Evolutionary conservation across 208 protist species (phyloP), one percentile per base, ranked within the genome.

Genomic region (Leishmania martiniquensis): DNA sequence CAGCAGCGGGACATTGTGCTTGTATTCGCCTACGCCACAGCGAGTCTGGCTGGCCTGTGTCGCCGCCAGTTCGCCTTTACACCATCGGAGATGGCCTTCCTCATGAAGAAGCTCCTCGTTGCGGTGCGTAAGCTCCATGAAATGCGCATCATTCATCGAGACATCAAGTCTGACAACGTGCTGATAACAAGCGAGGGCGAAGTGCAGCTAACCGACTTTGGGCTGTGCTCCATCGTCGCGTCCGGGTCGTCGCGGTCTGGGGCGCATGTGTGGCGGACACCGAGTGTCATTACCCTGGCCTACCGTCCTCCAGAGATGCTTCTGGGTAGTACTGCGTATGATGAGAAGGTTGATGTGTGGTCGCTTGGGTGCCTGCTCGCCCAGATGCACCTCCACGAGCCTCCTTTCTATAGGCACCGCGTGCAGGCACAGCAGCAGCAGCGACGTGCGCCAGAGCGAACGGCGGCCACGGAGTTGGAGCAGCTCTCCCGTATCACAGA

Each of bases 221-320:
- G 94, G 1, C 83, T 97, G 32, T 96, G 91, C 72, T 93, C 85
- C 37, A 95, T 95, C 77, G 82, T 76, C 39, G 73, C 62, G 22
- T 15, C 22, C 42, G 75, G 75, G 68, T 15, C 39, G 60, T 49
- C 52, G 12, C 55, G 6, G 15, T 57, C 60, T 9, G 62, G 63
- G 4, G 87, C 83, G 9, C 57, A 76, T 32, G 84, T 84, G 39
- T 85, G 83, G 44, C 75, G 93, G 65, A 98, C 96, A n/a, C 96
- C 91, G 29, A 95, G 94, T 76, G 97, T 99, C 72, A 96, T 98
- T 63, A 99, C 98, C n/a, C 85, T 98, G 37, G 95, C 94, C 82
- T 99, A 99, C 83, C 89, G 97, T 5, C 94, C 98, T 12, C 97
- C 97, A n/a, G 98, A 99, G 85, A 97, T 99, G 89, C 84, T 99